phyloP scores from a whole-genome alignment of 2,329 filamentous ascomycete genomes.

The Stachybotrys elegans region DNA sequence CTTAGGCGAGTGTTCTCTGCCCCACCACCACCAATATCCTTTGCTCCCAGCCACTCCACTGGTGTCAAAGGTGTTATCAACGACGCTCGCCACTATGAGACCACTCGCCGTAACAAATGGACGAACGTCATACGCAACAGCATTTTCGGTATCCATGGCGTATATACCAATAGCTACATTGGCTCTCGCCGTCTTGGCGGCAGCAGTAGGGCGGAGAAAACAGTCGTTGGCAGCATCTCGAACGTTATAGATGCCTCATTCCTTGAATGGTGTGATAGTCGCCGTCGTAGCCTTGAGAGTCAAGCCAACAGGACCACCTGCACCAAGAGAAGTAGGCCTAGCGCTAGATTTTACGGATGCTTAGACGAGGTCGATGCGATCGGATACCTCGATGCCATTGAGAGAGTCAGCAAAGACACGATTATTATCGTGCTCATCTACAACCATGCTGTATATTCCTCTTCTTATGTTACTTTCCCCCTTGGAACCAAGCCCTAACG shows the following conservation, averaged over 20 bases:
- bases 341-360: neutral
- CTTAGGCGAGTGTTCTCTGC: neutral
- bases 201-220: neutral
- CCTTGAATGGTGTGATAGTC: neutral
- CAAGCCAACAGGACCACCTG: neutral
- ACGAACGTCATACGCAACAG: neutral
- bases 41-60: neutral
- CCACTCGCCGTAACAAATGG: neutral
- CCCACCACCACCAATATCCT: neutral
- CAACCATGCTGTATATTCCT: conserved; percentile 64
- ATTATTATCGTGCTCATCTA: conserved; percentile 91
- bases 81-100: neutral
- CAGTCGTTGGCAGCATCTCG: neutral
- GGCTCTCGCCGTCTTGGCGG: neutral
- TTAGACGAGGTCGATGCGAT: neutral
- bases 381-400: neutral
- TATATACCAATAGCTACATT: neutral
- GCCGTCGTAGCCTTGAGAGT: neutral
- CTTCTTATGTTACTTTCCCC: neutral
- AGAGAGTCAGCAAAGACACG: conserved; percentile 64
- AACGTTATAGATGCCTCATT: neutral
- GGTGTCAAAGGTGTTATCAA: neutral
- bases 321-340: neutral
- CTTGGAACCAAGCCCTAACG: conserved; percentile 12
- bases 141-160: neutral